These are phyloP conservation scores for Urtica urens DNA, from an alignment of 306 rosid species.

Conservation along the genomic window DNA sequence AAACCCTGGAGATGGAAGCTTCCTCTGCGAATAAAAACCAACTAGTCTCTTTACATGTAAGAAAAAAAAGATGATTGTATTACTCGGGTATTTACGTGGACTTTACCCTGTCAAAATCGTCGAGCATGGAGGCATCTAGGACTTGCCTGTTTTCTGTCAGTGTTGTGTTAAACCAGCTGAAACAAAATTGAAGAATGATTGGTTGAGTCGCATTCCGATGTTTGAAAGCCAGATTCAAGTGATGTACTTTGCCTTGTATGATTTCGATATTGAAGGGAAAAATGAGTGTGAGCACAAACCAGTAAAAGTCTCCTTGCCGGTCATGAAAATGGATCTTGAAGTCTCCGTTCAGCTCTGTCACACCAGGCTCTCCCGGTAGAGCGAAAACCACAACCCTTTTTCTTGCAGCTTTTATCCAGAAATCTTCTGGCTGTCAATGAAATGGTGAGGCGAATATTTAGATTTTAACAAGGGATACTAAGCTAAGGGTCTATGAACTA, in stretches of 20 bases:
- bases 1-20: conserved; percentile 76
- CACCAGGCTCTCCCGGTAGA: conserved; percentile 89
- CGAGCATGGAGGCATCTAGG: conserved; percentile 52
- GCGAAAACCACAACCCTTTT: conserved; percentile 91
- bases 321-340: conserved; percentile 86
- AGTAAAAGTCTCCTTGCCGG: conserved; percentile 90
- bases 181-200: conserved; percentile 16
- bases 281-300: conserved; percentile 27
- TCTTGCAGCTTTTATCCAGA: conserved; percentile 77
- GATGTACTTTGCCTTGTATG: too few species aligned
- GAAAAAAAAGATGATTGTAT: background rate
- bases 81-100: too few species aligned
- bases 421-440: conserved; percentile 73
- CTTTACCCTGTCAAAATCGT: conserved; percentile 82
- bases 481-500: conserved; percentile 2
- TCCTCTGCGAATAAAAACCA: conserved; percentile 47
- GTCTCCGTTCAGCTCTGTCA: conserved; percentile 76
- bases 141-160: conserved; percentile 56
- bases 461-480: conserved; percentile 11
- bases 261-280: background rate
- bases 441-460: conserved; percentile 12
- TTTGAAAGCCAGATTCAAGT: too few species aligned
- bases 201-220: too few species aligned
- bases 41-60: conserved; percentile 4
- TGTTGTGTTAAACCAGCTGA: conserved; percentile 83